Evolutionary conservation across 176 grass and related monocot genomes (phyloP).

Genomic region (Oryza australiensis): DNA sequence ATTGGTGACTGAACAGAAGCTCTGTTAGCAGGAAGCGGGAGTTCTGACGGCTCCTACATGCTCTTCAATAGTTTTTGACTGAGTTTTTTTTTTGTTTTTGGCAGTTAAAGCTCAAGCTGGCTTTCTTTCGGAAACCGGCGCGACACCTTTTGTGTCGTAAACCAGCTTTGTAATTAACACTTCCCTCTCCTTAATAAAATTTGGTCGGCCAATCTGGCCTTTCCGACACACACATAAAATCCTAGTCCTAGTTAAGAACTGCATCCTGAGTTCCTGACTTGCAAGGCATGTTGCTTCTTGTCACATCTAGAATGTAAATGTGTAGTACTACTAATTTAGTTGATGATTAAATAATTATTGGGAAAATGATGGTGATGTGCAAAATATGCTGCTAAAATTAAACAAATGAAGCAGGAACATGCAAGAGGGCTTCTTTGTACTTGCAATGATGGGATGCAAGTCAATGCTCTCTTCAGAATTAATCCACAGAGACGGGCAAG

Average conservation of each 20-base stretch:
- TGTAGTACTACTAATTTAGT: not conserved
- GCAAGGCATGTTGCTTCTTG: slow-evolving; percentile 17
- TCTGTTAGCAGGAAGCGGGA: too few relatives aligned
- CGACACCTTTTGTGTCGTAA: too few relatives aligned
- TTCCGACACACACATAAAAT: not conserved
- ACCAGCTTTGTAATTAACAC: too few relatives aligned
- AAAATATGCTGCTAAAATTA: slow-evolving; percentile 30
- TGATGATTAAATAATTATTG: slow-evolving; percentile 24
- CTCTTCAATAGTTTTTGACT: too few relatives aligned
- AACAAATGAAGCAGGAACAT: slow-evolving; percentile 41
- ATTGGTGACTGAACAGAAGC: too few relatives aligned
- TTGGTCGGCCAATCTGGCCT: too few relatives aligned
- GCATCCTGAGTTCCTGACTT: slow-evolving; percentile 5
- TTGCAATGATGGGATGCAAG: slow-evolving; percentile 58
- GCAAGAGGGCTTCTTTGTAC: slow-evolving; percentile 37
- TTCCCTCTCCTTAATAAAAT: too few relatives aligned
- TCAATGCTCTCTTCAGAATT: slow-evolving; percentile 46
- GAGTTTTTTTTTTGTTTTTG: too few relatives aligned
- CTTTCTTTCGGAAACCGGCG: too few relatives aligned
- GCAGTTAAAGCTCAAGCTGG: too few relatives aligned
- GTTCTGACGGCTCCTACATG: too few relatives aligned
- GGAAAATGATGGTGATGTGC: slow-evolving; percentile 30
- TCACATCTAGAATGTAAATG: slow-evolving; percentile 31
- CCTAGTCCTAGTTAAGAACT: slow-evolving; percentile 17
- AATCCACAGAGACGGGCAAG: slow-evolving; percentile 32